Base-by-base conservation (phyloP, 371 early-diverging fungal genomes). In the Funneliformis caledonium region DNA sequence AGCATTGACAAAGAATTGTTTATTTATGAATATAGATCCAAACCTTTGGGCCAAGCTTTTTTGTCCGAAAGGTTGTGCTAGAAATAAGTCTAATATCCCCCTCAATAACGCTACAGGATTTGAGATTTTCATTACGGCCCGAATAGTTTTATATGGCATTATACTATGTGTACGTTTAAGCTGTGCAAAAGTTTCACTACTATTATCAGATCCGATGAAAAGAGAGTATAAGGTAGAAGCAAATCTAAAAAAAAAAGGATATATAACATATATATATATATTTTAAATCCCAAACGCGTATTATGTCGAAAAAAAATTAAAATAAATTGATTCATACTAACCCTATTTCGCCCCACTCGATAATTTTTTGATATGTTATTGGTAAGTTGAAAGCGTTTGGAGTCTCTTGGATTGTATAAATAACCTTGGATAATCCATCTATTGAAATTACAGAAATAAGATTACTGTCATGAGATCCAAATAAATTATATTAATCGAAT, bases 61-160 rank as follows among this genome's bases (percentile, higher is more conserved):
- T 5, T 87, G 84, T 33, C 93, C 93, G 79, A 92, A 89, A 8
- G 93, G 93, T 52, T 91, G 93, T 0, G 93, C 91, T 72, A 92
- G 80, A 69, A 92, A 90, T 12, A 92, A 70, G 80, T 92, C 91
- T 80, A 91, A 80, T 1, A 91, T 85, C 22, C 89, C 90, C 77
- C 90, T 92, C 69, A 91, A 88, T 87, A 92, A 89, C 0, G 85
- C 84, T 73, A 91, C 87, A 9, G 93, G 93, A 76, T 92, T 92
- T 2, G 93, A 91, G 8, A 88, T 76, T 78, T 88, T 89, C 67
- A 92, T 81, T 11, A 91, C 83, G 12, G 87, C 86, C 70, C 88
- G 88, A 74, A 91, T 84, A 16, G 91, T 82, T 56, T 89, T 85
- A 78, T 91, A 92, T n/a, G 93, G 92, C 83, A 92, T 86, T 61